Evolutionary conservation across 2,329 filamentous ascomycete species (phyloP).

Genomic region (Penicillium vulpinum): DNA sequence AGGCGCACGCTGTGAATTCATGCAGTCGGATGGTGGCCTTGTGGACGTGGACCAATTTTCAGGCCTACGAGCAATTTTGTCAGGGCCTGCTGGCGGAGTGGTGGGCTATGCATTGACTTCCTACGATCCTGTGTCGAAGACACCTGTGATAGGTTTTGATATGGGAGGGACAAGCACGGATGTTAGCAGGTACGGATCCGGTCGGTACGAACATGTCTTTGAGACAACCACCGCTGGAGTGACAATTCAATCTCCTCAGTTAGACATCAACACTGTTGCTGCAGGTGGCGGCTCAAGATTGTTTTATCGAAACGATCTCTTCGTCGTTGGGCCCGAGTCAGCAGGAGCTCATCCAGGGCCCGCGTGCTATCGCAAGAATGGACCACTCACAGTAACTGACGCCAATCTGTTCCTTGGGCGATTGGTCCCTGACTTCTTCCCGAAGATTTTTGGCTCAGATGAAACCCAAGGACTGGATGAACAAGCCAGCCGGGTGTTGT

Average conservation of each 20-base stretch:
- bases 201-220: constrained; percentile 86
- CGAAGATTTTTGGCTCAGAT: constrained; percentile 84
- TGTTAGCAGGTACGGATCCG: constrained; percentile 79
- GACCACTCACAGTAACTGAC: constrained; percentile 88
- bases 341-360: constrained; percentile 87
- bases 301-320: constrained; percentile 45
- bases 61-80: constrained; percentile 80
- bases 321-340: constrained; percentile 86
- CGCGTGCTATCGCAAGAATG: constrained; percentile 86
- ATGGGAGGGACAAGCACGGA: constrained; percentile 93
- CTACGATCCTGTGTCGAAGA: constrained; percentile 75
- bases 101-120: constrained; percentile 88
- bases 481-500: constrained; percentile 67
- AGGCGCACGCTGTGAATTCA: constrained; percentile 84
- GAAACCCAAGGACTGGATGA: constrained; percentile 76
- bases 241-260: constrained; percentile 82
- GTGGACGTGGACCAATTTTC: constrained; percentile 63
- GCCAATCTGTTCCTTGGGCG: constrained; percentile 84
- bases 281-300: constrained; percentile 76
- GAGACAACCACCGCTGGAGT: constrained; percentile 88
- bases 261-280: constrained; percentile 90
- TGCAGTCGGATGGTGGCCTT: constrained; percentile 79
- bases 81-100: constrained; percentile 88
- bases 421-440: constrained; percentile 84
- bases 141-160: constrained; percentile 86